Evolutionary conservation across 148 eudicot species (phyloP), one percentile per base, ranked within the genome.

Genomic region (Cornus controversa): DNA sequence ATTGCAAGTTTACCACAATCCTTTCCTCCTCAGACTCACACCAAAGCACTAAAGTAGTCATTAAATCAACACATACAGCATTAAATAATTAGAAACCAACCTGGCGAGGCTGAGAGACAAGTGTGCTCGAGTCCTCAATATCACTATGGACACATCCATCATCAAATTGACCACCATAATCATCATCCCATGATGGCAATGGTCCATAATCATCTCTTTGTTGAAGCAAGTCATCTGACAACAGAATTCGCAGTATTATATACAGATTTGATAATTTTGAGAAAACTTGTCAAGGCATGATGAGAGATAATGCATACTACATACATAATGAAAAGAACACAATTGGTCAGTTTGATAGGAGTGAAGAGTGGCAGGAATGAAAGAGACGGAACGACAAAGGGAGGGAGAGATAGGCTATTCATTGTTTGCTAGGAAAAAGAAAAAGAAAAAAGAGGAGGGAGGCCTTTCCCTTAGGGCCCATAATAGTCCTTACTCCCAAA

Each of bases 71-170:
- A 63, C 23, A 23, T 22, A 73, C 10, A 27, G 7, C 64, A 71
- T 3, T 28, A 58, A 50, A 71, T 20, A 37, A 47, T 3, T 1
- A 70, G 23, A 54, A 66, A 85, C 87, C 16, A 83, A 96, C 99
- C 99, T 96, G 98, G 40, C 97, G 99, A 72, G 98, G 99, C 81
- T 93, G 98, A 81, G 94, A 91, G 79, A 96, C 88, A 69, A 96
- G 90, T 70, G 81, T 82, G 80, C 78, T 85, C 16, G 91, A 84
- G 34, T 88, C 97, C 64, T 96, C 99, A 8, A 77, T 78, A 68
- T 96, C 98, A 80, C 97, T 90, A 64, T 84, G 80, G 82, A 72
- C 90, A 87, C 84, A 82, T 81, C 90, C 97, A 84, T 87, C 91
- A 76, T 93, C 87, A 67, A 83, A 92, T 27, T 78, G 85, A 50